phyloP scores from a whole-genome alignment of 257 asterid species.

The Prunella vulgaris region DNA sequence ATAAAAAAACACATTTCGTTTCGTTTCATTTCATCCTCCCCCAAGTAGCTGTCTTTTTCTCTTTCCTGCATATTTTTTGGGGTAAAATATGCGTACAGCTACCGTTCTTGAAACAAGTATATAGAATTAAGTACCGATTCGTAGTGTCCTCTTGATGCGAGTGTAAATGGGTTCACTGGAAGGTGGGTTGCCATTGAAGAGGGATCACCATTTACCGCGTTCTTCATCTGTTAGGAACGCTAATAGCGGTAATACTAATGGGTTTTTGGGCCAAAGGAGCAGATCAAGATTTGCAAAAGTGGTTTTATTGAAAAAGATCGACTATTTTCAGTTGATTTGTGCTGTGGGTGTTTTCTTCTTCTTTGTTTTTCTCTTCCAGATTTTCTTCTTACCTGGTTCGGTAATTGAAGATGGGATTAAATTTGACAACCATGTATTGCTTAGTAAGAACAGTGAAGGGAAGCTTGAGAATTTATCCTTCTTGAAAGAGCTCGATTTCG shows the following conservation, averaged over 20 bases:
- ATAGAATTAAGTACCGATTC: conserved; percentile 3
- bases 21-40: background rate
- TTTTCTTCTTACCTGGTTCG: conserved; percentile 65
- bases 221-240: conserved; percentile 36
- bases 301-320: conserved; percentile 50
- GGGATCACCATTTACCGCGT: conserved; percentile 53
- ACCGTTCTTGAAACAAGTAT: conserved; percentile 17
- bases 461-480: conserved; percentile 38
- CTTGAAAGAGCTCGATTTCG: conserved; percentile 71
- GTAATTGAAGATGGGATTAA: conserved; percentile 41
- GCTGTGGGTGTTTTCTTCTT: conserved; percentile 59
- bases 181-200: conserved; percentile 51
- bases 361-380: conserved; percentile 67
- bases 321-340: conserved; percentile 66
- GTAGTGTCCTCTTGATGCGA: conserved; percentile 38
- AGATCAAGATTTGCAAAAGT: conserved; percentile 90
- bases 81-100: conserved; percentile 18
- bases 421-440: conserved; percentile 31
- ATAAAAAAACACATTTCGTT: conserved; percentile 14
- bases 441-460: conserved; percentile 24
- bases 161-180: conserved; percentile 90
- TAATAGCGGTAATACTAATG: background rate
- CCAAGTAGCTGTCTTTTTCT: conserved; percentile 17
- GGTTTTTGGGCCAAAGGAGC: conserved; percentile 44
- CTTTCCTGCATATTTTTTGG: background rate